Percentiles rank a stretch among this genome's conserved stretches.
Evolutionary conservation across 2,329 filamentous ascomycete genomes (phyloP).

Genomic region (Cladosporium sp.): DNA sequence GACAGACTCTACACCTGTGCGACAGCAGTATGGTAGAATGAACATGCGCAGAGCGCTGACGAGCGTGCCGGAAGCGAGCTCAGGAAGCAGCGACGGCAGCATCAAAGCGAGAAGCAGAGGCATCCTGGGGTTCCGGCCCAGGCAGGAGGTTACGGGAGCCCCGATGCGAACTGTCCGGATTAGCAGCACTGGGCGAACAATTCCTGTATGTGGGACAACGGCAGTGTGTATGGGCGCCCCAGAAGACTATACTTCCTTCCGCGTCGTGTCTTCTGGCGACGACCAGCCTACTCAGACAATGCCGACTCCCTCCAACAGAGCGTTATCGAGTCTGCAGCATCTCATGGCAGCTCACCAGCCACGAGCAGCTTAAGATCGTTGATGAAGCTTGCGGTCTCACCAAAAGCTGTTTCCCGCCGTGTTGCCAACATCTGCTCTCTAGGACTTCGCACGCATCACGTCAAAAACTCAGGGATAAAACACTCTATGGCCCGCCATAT

Average conservation of each 20-base stretch:
- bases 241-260: background rate
- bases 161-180: constrained; percentile 28
- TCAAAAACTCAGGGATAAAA: too few species aligned
- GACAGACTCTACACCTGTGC: constrained; percentile 13
- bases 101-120: constrained; percentile 27
- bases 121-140: constrained; percentile 30
- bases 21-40: constrained; percentile 7
- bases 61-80: constrained; percentile 50
- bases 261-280: background rate
- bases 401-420: background rate
- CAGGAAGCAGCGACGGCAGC: constrained; percentile 43
- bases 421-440: background rate
- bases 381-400: background rate
- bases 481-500: background rate
- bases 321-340: background rate
- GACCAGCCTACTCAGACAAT: background rate
- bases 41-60: constrained; percentile 41
- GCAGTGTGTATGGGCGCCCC: constrained; percentile 19
- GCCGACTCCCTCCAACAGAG: background rate
- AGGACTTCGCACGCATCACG: background rate
- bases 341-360: background rate
- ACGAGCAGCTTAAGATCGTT: background rate
- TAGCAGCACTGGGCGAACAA: constrained; percentile 32
- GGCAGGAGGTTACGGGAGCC: constrained; percentile 22
- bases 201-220: constrained; percentile 32